These are phyloP conservation scores for Sporothrix brunneoviolacea DNA, from an alignment of 2,329 filamentous ascomycete genomes.

Conservation along the genomic window DNA sequence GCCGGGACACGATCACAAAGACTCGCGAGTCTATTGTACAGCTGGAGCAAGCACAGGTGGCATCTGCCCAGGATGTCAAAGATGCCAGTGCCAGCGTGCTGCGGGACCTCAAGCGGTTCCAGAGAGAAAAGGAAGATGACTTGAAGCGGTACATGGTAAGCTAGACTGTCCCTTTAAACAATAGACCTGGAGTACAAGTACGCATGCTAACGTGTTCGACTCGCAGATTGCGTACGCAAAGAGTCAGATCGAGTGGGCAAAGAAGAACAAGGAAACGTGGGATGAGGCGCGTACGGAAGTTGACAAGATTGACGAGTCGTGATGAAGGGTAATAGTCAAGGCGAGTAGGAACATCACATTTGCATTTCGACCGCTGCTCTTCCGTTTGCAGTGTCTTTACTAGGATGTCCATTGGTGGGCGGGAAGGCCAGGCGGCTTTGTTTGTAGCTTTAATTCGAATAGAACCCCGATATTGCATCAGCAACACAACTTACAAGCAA, in stretches of 20 bases:
- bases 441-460: neutral
- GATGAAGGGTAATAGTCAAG: neutral
- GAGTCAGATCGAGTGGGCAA: conserved; percentile 91
- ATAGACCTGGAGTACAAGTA: too few relatives aligned
- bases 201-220: conserved; percentile 19
- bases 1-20: conserved; percentile 91
- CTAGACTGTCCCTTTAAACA: conserved; percentile 15
- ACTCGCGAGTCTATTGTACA: conserved; percentile 80
- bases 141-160: conserved; percentile 91
- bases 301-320: conserved; percentile 70
- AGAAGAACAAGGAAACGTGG: conserved; percentile 86
- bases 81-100: conserved; percentile 85
- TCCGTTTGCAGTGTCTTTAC: too few relatives aligned
- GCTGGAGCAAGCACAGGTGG: conserved; percentile 84
- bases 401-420: neutral
- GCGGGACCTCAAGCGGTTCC: conserved; percentile 86
- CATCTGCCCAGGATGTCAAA: conserved; percentile 84
- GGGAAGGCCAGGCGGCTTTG: neutral
- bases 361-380: neutral
- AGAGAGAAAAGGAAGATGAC: conserved; percentile 92
- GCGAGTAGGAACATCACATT: neutral
- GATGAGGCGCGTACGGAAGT: conserved; percentile 84
- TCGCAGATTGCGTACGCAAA: conserved; percentile 79
- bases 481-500: too few relatives aligned
- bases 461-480: neutral